Evolutionary conservation across 2,329 filamentous ascomycete species (phyloP).

Genomic region (Aspergillus viridinutans): DNA sequence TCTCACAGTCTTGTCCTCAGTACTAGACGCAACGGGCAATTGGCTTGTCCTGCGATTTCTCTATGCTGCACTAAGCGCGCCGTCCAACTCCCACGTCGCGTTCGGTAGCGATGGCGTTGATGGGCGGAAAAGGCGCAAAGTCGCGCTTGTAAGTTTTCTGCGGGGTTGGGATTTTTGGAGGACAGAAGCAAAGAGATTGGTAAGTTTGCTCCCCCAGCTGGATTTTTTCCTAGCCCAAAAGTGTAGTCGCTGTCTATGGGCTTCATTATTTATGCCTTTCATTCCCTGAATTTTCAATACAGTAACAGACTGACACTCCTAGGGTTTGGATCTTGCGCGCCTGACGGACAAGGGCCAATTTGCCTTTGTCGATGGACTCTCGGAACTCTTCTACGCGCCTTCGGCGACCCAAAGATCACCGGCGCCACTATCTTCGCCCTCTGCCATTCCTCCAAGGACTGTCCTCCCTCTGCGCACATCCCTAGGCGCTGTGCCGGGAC

Average conservation of each 20-base stretch:
- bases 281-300: background rate
- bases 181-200: slow-evolving; percentile 63
- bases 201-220: slow-evolving; percentile 34
- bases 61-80: slow-evolving; percentile 41
- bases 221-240: background rate
- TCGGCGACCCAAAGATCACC: slow-evolving; percentile 10
- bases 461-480: slow-evolving; percentile 25
- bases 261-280: background rate
- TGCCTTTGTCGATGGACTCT: slow-evolving; percentile 71
- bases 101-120: slow-evolving; percentile 21
- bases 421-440: slow-evolving; percentile 10
- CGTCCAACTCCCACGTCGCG: slow-evolving; percentile 11
- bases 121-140: slow-evolving; percentile 40
- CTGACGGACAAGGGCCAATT: slow-evolving; percentile 58
- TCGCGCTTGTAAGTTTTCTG: slow-evolving; percentile 80
- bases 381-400: slow-evolving; percentile 48
- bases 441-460: slow-evolving; percentile 17
- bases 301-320: slow-evolving; percentile 1
- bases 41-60: slow-evolving; percentile 55
- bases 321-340: slow-evolving; percentile 68
- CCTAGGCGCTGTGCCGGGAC: slow-evolving; percentile 20
- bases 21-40: slow-evolving; percentile 48
- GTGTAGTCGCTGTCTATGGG: too few species aligned
- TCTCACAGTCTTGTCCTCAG: slow-evolving; percentile 42
- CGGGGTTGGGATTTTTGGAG: slow-evolving; percentile 75